Percentiles rank a stretch among this genome's conserved stretches.
phyloP scores from a whole-genome alignment of 2,329 filamentous ascomycete genomes.

The Fonsecaea monophora region DNA sequence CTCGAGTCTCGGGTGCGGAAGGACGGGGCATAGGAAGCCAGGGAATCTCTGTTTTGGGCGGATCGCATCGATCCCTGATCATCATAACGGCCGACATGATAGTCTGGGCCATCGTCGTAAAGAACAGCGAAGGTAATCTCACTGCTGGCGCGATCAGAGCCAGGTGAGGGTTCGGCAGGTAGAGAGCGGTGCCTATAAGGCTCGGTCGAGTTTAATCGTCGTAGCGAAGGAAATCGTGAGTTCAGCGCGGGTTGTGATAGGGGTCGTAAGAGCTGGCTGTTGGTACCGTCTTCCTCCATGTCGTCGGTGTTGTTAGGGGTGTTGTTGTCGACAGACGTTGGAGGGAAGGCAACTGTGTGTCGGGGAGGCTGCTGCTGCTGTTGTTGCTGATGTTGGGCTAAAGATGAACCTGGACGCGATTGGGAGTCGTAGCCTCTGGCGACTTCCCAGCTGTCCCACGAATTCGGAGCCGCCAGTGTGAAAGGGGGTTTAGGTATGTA shows the following conservation, averaged over 20 bases:
- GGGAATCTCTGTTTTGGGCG: conserved; percentile 36
- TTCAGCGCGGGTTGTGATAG: conserved; percentile 38
- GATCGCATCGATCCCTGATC: conserved; percentile 36
- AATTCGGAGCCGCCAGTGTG: conserved; percentile 35
- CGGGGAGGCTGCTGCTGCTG: conserved; percentile 16
- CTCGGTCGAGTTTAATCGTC: conserved; percentile 39
- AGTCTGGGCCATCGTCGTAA: conserved; percentile 41
- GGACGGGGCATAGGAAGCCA: conserved; percentile 40
- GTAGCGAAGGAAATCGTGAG: conserved; percentile 41
- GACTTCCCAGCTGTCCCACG: conserved; percentile 40
- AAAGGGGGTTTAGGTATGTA: conserved; percentile 3
- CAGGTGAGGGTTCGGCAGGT: conserved; percentile 38
- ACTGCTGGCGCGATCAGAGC: conserved; percentile 40
- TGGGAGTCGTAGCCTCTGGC: conserved; percentile 37
- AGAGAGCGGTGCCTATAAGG: conserved; percentile 39
- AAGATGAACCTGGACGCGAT: conserved; percentile 30
- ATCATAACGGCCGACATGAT: conserved; percentile 41
- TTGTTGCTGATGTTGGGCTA: conserved; percentile 19
- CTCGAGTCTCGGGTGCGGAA: conserved; percentile 40
- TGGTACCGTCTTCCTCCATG: conserved; percentile 39
- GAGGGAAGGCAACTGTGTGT: conserved; percentile 13
- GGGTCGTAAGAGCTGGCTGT: conserved; percentile 35
- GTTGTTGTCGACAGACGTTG: conserved; percentile 11
- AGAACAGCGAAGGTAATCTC: conserved; percentile 41
- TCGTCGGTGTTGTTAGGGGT: conserved; percentile 14